These are phyloP conservation scores for Fragaria ananassa DNA, from an alignment of 306 rosid species.

Conservation along the genomic window DNA sequence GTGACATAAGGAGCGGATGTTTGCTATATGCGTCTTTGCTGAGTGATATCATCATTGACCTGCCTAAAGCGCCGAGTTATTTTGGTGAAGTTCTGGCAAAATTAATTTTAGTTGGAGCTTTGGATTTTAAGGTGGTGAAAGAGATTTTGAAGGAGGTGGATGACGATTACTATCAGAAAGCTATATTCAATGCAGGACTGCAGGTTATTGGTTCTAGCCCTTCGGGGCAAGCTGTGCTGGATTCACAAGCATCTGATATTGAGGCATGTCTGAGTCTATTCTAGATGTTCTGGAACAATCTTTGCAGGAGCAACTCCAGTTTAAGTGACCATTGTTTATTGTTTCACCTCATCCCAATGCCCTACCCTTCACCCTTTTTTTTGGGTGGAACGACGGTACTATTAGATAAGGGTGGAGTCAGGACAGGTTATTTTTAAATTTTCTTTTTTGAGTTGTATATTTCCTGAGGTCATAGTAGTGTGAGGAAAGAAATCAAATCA, in stretches of 20 bases:
- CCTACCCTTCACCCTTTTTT: slow-evolving; percentile 25
- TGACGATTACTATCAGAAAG: slow-evolving; percentile 52
- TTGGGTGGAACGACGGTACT: slow-evolving; percentile 47
- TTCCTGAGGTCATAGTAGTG: slow-evolving; percentile 62
- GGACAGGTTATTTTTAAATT: slow-evolving; percentile 41
- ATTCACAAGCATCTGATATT: slow-evolving; percentile 76
- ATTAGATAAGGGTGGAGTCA: slow-evolving; percentile 59
- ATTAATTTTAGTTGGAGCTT: slow-evolving; percentile 47
- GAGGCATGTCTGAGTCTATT: slow-evolving; percentile 69
- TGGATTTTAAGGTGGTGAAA: slow-evolving; percentile 67
- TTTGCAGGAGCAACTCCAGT: slow-evolving; percentile 26
- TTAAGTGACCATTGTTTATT: slow-evolving; percentile 32
- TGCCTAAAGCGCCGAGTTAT: slow-evolving; percentile 77
- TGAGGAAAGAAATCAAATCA: slow-evolving; percentile 58
- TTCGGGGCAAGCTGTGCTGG: slow-evolving; percentile 59
- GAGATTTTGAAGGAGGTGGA: slow-evolving; percentile 71
- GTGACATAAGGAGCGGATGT: slow-evolving; percentile 71
- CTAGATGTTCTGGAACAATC: slow-evolving; percentile 23
- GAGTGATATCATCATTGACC: slow-evolving; percentile 70
- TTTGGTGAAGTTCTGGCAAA: slow-evolving; percentile 81
- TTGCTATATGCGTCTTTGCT: slow-evolving; percentile 61
- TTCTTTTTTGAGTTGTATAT: slow-evolving; percentile 66
- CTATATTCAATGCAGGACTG: slow-evolving; percentile 44
- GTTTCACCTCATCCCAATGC: slow-evolving; percentile 33
- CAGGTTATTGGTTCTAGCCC: slow-evolving; percentile 42